A percentile compares a stretch with the other conserved stretches of the same genome.
phyloP scores from a whole-genome alignment of 1,284 basidiomycete genomes.

The Phaffia rhodozyma region DNA sequence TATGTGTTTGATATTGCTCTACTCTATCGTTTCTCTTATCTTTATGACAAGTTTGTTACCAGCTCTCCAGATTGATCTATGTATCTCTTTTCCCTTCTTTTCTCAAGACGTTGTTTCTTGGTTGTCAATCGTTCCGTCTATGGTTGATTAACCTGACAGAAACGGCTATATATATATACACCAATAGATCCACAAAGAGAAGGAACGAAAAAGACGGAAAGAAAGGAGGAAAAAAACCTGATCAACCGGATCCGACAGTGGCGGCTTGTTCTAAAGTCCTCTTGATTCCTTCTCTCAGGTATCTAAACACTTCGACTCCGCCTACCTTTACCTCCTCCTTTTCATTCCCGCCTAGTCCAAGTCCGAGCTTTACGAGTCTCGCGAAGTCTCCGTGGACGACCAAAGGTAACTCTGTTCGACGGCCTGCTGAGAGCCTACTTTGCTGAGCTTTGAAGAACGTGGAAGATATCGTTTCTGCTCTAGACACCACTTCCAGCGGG shows the following conservation, averaged over 20 bases:
- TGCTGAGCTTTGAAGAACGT: constrained; percentile 80
- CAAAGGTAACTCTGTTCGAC: constrained; percentile 55
- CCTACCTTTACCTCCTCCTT: background rate
- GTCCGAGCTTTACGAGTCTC: constrained; percentile 41
- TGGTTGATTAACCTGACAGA: too few species aligned
- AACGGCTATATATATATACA: too few species aligned
- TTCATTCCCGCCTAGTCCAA: background rate
- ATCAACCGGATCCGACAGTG: background rate
- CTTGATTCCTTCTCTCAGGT: constrained; percentile 4
- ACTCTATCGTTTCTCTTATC: too few species aligned
- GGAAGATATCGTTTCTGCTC: constrained; percentile 73
- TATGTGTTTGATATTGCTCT: too few species aligned
- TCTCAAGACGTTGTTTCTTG: too few species aligned
- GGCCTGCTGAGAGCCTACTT: constrained; percentile 53
- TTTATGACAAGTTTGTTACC: too few species aligned
- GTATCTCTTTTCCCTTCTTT: too few species aligned
- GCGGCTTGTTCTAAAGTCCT: background rate
- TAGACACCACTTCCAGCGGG: constrained; percentile 62
- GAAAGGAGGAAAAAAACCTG: background rate
- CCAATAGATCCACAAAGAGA: background rate
- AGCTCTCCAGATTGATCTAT: too few species aligned
- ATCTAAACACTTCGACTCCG: background rate
- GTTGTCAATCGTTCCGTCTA: too few species aligned
- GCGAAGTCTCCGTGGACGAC: constrained; percentile 76
- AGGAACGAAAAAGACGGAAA: background rate